These are phyloP conservation scores for Macrolepiota albuminosa DNA, from an alignment of 768 basidiomycete genomes.

Conservation along the genomic window DNA sequence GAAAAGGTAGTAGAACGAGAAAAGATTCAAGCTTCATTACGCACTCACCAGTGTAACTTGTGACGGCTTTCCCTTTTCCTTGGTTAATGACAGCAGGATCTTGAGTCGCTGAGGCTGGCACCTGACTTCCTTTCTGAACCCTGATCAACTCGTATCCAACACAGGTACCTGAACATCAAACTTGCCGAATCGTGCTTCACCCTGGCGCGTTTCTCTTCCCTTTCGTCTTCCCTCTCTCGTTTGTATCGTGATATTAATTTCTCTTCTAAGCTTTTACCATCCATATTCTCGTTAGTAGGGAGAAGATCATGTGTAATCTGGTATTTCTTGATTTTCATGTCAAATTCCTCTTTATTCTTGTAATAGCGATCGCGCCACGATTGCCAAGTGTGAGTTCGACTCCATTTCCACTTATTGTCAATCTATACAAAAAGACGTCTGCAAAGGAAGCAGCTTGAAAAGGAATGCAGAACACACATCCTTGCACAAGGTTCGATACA, in stretches of 20 bases:
- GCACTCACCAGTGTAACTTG: not conserved
- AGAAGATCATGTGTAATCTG: not conserved
- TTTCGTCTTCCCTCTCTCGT: conserved; percentile 9
- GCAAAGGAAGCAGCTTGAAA: not conserved
- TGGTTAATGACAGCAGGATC: not conserved
- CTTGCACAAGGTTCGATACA: conserved; percentile 39
- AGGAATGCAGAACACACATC: conserved; percentile 34
- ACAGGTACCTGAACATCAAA: not conserved
- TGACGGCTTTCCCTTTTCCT: not conserved
- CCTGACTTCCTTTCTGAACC: not conserved
- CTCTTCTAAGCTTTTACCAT: not conserved
- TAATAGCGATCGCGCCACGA: conserved; percentile 64
- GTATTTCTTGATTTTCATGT: conserved; percentile 2
- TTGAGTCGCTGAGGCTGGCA: too few relatives aligned
- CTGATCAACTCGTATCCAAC: not conserved
- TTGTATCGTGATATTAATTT: conserved; percentile 1
- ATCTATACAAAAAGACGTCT: conserved; percentile 23
- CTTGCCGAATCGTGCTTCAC: conserved; percentile 2
- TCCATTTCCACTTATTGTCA: conserved; percentile 44
- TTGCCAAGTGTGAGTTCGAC: conserved; percentile 46
- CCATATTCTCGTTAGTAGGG: not conserved
- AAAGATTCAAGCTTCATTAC: not conserved
- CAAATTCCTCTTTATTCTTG: conserved; percentile 27
- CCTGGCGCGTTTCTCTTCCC: conserved; percentile 7
- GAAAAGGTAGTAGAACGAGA: not conserved